Base-by-base conservation (phyloP, 2,329 filamentous ascomycete species). In the Thermothelomyces thermophilus region DNA sequence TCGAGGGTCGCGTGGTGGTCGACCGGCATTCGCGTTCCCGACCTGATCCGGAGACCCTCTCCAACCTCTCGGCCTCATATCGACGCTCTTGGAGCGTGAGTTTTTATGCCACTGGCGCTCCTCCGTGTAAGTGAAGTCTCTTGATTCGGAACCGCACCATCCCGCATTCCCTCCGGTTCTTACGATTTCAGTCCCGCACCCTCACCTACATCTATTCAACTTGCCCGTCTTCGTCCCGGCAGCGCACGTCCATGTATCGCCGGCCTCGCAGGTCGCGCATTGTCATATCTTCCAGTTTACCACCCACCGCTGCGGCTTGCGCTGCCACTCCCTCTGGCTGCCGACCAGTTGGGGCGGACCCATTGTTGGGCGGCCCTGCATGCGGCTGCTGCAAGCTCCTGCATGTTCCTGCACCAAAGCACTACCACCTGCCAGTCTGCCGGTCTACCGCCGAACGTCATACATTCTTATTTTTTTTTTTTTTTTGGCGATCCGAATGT, bases 301-400 rank as follows among this genome's bases (percentile, higher is more conserved):
- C 22, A 10, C 42, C 17, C n/a, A 28, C 39, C 9, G 20, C 22
- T 28, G 17, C 17, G 16, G 16, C 31, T 7, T 16, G 16, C 31
- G 33, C 33, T 37, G 20, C 20, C 30, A 14, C 47, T 50, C 34
- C 41, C 24, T 40, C 31, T 42, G 37, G 34, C 34, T 28, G 40
- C 31, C 41, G 34, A 26, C 37, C 41, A 41, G 42, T 34, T 48
- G 36, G 22, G 16, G 41, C 36, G 36, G 43, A 10, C 49, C 36
- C n/a, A n/a, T n/a, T 35, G 44, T 51, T 46, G 39, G 50, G 46
- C 50, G 34, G 43, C 17, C 39, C 20, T 61, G 58, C 59, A 60
- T 60, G 58, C 56, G 58, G 56, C 58, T 60, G 54, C 55, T 61
- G 59, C 59, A 60, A 48, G 54, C 41, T 54, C 53, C 58, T 61